Percentiles rank a stretch among this genome's conserved stretches.
Evolutionary conservation across 768 basidiomycete species (phyloP).

Genomic region (Lanmaoa rubissima): DNA sequence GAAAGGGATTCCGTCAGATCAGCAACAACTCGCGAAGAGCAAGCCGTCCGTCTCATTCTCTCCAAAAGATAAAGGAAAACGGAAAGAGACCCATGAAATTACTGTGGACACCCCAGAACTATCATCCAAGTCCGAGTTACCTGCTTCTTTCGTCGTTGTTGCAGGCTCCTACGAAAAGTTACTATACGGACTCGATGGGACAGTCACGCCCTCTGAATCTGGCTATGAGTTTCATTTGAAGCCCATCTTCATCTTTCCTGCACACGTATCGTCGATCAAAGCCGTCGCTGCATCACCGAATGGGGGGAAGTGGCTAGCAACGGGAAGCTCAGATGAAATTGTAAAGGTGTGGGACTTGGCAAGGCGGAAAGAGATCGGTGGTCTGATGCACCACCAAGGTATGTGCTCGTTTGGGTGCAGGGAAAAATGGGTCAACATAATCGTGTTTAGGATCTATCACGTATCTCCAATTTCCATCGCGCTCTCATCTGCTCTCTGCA

Average conservation of each 20-base stretch:
- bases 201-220: constrained; percentile 35
- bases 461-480: constrained; percentile 78
- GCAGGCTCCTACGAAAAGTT: constrained; percentile 97
- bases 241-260: constrained; percentile 95
- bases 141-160: constrained; percentile 77
- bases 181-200: constrained; percentile 84
- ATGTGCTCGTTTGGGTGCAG: constrained; percentile 12
- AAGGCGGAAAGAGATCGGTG: constrained; percentile 90
- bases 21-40: constrained; percentile 1
- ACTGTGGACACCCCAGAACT: background rate
- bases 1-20: background rate
- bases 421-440: background rate
- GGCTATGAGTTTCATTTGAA: constrained; percentile 46
- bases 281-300: constrained; percentile 83
- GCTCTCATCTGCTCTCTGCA: constrained; percentile 86
- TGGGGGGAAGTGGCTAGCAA: constrained; percentile 95
- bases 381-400: constrained; percentile 95
- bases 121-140: constrained; percentile 30
- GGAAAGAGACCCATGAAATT: constrained; percentile 4
- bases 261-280: constrained; percentile 91
- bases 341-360: constrained; percentile 96
- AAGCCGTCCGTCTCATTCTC: constrained; percentile 10
- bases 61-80: constrained; percentile 33
- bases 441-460: constrained; percentile 79
- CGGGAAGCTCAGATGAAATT: constrained; percentile 94